Percentiles rank a stretch among this genome's conserved stretches.
Evolutionary conservation across 768 basidiomycete genomes (phyloP).

Genomic region (Amanita rubescens): DNA sequence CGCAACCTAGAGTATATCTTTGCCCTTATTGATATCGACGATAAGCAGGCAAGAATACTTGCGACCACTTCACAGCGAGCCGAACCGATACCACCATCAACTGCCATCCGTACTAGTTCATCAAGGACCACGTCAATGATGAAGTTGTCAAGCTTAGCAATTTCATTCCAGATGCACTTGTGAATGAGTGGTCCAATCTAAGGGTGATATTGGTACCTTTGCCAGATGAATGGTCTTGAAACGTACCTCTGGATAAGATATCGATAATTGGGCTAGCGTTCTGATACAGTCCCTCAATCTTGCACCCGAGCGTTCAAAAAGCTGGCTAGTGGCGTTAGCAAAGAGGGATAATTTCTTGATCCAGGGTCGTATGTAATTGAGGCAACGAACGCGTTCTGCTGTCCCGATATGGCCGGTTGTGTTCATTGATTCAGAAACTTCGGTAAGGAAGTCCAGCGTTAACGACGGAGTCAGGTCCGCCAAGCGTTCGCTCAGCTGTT

Average conservation of each 20-base stretch:
- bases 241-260: slow-evolving; percentile 63
- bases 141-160: slow-evolving; percentile 59
- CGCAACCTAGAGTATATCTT: slow-evolving; percentile 72
- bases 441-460: slow-evolving; percentile 84
- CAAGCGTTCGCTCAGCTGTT: slow-evolving; percentile 62
- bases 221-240: not conserved
- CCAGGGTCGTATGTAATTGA: slow-evolving; percentile 87
- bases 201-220: slow-evolving; percentile 6
- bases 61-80: slow-evolving; percentile 68
- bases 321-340: slow-evolving; percentile 56
- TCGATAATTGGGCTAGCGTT: slow-evolving; percentile 68
- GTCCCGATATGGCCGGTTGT: slow-evolving; percentile 32
- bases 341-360: slow-evolving; percentile 72
- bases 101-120: slow-evolving; percentile 73
- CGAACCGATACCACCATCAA: slow-evolving; percentile 78
- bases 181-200: slow-evolving; percentile 65
- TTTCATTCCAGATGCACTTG: slow-evolving; percentile 68
- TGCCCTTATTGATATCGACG: slow-evolving; percentile 73
- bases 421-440: slow-evolving; percentile 66
- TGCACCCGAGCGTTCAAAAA: slow-evolving; percentile 67
- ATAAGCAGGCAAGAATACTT: slow-evolving; percentile 64
- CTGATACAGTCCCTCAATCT: slow-evolving; percentile 77
- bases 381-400: slow-evolving; percentile 60
- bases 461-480: slow-evolving; percentile 72
- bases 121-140: slow-evolving; percentile 71